Evolutionary conservation across 768 basidiomycete species (phyloP).

Genomic region (Pleurotus ostreatus): DNA sequence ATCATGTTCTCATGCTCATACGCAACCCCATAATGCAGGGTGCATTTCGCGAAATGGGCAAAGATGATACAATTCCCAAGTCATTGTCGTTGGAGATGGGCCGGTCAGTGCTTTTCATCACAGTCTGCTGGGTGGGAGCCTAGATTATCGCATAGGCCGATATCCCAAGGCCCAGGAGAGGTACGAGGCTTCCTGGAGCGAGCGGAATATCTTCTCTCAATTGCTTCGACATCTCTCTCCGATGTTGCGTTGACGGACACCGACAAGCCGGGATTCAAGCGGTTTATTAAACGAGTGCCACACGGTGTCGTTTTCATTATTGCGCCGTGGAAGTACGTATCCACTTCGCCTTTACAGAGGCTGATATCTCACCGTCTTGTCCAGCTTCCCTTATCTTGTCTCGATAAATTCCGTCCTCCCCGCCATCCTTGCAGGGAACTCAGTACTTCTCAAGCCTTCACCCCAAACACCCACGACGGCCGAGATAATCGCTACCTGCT

Average conservation of each 20-base stretch:
- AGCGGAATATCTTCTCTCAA: conserved; percentile 79
- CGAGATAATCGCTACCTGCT: conserved; percentile 70
- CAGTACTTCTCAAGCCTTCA: conserved; percentile 91
- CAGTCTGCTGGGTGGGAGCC: background rate
- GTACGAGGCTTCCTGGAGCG: conserved; percentile 78
- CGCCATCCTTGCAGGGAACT: conserved; percentile 85
- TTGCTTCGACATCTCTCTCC: conserved; percentile 69
- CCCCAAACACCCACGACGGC: conserved; percentile 92
- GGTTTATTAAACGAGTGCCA: conserved; percentile 81
- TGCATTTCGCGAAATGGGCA: conserved; percentile 41
- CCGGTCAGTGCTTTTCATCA: conserved; percentile 44
- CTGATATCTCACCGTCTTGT: background rate
- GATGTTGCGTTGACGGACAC: conserved; percentile 74
- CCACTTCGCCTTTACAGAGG: background rate
- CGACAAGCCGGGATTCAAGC: conserved; percentile 78
- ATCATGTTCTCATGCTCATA: background rate
- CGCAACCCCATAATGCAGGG: conserved; percentile 25
- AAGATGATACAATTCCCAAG: conserved; percentile 52
- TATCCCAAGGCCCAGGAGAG: conserved; percentile 76
- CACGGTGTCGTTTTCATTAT: conserved; percentile 87
- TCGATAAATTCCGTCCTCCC: conserved; percentile 92
- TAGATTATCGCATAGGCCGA: conserved; percentile 51
- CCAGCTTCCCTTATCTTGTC: conserved; percentile 84
- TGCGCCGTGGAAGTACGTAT: conserved; percentile 85
- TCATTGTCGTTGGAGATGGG: conserved; percentile 93